Percentiles rank a stretch among this genome's conserved stretches.
Evolutionary conservation across 768 basidiomycete species (phyloP).

Genomic region (Rhodotorula diobovata): DNA sequence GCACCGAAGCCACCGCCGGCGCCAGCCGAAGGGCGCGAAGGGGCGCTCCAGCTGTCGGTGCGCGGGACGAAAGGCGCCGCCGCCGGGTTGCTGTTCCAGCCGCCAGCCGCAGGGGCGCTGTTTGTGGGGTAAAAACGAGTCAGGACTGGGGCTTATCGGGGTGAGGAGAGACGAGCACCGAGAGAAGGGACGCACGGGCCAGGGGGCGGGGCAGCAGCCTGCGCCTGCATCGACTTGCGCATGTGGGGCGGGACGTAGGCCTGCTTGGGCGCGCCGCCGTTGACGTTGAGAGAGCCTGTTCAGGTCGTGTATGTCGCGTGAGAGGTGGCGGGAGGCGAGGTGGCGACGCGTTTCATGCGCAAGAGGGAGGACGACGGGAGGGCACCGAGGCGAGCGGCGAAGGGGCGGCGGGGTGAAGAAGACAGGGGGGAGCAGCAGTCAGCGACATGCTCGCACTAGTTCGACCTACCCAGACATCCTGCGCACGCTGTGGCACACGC

Average conservation of each 20-base stretch:
- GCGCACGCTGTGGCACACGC: neutral
- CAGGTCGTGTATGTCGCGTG: neutral
- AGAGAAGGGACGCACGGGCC: constrained; percentile 6
- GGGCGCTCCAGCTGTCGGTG: constrained; percentile 9
- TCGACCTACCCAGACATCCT: too few species aligned
- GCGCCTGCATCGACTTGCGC: constrained; percentile 22
- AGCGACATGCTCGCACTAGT: neutral
- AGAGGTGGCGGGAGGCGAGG: neutral
- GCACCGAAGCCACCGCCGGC: neutral
- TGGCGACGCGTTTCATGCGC: neutral
- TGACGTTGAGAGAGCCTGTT: constrained; percentile 27
- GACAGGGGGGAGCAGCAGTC: neutral
- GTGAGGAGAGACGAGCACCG: neutral
- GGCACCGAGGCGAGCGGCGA: neutral
- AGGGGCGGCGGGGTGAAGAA: neutral
- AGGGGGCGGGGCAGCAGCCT: constrained; percentile 8
- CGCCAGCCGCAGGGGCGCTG: constrained; percentile 1
- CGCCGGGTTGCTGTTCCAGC: constrained; percentile 20
- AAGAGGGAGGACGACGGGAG: neutral
- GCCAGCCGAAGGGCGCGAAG: constrained; percentile 12
- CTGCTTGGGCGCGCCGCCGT: constrained; percentile 12
- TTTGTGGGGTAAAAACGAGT: neutral
- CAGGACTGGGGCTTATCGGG: neutral
- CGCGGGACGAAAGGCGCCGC: constrained; percentile 29
- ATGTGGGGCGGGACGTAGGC: constrained; percentile 41